Evolutionary conservation across 305 asterid genomes (phyloP).

Genomic region (Solanum hybrid): DNA sequence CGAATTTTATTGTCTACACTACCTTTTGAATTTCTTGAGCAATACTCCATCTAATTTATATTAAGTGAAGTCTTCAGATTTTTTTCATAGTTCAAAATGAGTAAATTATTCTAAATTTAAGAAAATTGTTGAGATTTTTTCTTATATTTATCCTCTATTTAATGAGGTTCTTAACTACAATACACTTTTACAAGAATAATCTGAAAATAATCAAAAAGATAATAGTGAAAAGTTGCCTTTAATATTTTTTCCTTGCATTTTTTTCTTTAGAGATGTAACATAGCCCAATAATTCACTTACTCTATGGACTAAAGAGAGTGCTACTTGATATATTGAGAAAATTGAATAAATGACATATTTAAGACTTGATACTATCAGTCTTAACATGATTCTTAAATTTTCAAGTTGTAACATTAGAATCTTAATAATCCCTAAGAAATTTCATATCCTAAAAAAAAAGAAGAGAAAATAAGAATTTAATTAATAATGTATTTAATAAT

Average conservation of each 20-base stretch:
- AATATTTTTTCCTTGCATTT: not conserved
- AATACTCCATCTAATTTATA: not conserved
- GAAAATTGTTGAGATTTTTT: not conserved
- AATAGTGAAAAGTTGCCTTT: no score
- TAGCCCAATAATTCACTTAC: not conserved
- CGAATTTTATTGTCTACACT: no score
- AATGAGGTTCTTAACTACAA: not conserved
- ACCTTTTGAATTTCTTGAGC: not conserved
- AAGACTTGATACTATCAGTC: not conserved
- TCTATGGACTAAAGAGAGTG: not conserved
- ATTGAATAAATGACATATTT: not conserved
- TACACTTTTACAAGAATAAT: no score
- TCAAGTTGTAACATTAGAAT: not conserved
- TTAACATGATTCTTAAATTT: no score
- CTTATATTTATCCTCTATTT: not conserved
- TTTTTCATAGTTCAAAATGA: no score
- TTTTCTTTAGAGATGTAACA: not conserved
- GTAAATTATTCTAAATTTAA: no score
- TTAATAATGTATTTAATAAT: no score
- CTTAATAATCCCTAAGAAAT: not conserved
- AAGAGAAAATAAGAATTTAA: no score
- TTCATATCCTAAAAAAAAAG: no score
- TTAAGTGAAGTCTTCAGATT: no score
- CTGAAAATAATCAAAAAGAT: no score
- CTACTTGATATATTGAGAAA: not conserved